Percentiles rank a stretch among this genome's conserved stretches.
Evolutionary conservation across 2,329 filamentous ascomycete genomes (phyloP).

Genomic region (Aspergillus thermomutatus): DNA sequence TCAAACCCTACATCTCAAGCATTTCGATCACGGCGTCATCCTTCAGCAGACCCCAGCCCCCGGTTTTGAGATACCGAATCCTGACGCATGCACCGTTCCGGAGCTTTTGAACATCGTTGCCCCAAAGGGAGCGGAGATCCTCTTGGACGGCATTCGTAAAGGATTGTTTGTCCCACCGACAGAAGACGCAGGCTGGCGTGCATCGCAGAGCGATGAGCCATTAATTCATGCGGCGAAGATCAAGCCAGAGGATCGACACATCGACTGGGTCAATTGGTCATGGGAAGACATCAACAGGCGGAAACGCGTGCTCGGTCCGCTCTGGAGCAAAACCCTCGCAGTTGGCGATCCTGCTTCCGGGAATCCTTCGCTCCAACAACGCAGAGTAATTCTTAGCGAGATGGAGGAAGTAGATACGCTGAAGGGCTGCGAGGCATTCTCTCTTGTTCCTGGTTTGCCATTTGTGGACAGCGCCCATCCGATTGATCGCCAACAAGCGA

Average conservation of each 20-base stretch:
- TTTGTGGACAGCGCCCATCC: constrained; percentile 30
- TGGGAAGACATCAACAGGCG: constrained; percentile 55
- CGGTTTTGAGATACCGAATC: constrained; percentile 52
- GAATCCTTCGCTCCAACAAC: constrained; percentile 22
- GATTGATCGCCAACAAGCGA: constrained; percentile 22
- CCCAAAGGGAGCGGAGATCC: constrained; percentile 64
- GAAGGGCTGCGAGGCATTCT: constrained; percentile 22
- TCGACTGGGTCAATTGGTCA: constrained; percentile 59
- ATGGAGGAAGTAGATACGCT: constrained; percentile 31
- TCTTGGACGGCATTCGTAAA: constrained; percentile 62
- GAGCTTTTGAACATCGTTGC: constrained; percentile 57
- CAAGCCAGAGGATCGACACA: constrained; percentile 57
- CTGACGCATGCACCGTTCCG: constrained; percentile 45
- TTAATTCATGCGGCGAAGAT: constrained; percentile 69
- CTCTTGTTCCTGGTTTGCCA: constrained; percentile 35
- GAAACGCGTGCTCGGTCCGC: constrained; percentile 58
- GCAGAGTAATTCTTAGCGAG: constrained; percentile 37
- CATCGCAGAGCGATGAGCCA: constrained; percentile 20
- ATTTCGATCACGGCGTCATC: constrained; percentile 76
- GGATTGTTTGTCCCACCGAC: constrained; percentile 64
- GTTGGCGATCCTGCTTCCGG: constrained; percentile 16
- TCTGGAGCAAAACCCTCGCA: constrained; percentile 57
- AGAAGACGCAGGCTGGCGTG: constrained; percentile 26
- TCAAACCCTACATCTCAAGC: constrained; percentile 74
- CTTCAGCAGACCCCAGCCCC: constrained; percentile 65